phyloP scores from a whole-genome alignment of 169 alveolate species.

The Babesia bovis region DNA sequence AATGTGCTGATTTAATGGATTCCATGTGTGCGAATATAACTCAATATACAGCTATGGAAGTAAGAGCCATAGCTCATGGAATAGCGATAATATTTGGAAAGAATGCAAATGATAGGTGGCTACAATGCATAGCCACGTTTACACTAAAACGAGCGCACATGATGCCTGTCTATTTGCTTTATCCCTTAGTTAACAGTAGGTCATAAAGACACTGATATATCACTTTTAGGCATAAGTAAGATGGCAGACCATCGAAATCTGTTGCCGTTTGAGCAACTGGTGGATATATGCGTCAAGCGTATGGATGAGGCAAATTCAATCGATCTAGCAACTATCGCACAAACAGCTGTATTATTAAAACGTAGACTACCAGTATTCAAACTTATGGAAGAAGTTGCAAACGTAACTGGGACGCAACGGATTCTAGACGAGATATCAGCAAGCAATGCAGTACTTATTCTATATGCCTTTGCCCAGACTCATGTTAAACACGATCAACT shows the following conservation, averaged over 20 bases:
- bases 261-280: conserved; percentile 27
- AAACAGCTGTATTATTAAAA: conserved; percentile 45
- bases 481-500: conserved; percentile 17
- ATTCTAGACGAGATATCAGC: conserved; percentile 55
- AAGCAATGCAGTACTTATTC: conserved; percentile 54
- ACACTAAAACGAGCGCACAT: conserved; percentile 41
- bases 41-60: conserved; percentile 58
- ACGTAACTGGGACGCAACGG: not conserved
- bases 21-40: conserved; percentile 18
- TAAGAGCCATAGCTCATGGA: conserved; percentile 59
- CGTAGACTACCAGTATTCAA: not conserved
- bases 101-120: conserved; percentile 31
- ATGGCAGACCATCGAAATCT: conserved; percentile 34
- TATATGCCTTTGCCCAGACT: conserved; percentile 53
- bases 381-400: conserved; percentile 26
- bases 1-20: conserved; percentile 28
- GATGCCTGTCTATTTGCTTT: conserved; percentile 57
- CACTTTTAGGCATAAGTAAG: conserved; percentile 28
- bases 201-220: not conserved
- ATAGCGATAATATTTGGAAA: conserved; percentile 33
- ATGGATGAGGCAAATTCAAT: conserved; percentile 63
- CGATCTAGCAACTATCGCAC: conserved; percentile 63
- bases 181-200: conserved; percentile 59
- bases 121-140: conserved; percentile 36
- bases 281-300: conserved; percentile 22